phyloP scores from a whole-genome alignment of 805 yeast genomes.

The Myxozyma geophila region DNA sequence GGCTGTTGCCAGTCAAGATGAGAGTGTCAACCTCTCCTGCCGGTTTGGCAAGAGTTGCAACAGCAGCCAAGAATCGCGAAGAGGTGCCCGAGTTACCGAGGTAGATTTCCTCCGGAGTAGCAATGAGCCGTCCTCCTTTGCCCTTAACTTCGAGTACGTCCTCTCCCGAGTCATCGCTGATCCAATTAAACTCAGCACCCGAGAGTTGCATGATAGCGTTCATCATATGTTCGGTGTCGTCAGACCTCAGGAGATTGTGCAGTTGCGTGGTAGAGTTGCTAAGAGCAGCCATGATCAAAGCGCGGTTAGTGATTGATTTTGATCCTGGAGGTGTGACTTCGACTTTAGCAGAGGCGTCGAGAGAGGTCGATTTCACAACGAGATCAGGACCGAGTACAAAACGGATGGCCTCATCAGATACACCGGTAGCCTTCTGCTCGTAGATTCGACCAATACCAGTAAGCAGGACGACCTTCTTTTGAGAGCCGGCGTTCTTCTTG shows the following conservation, averaged over 20 bases:
- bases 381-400: constrained; percentile 84
- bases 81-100: constrained; percentile 99
- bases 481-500: constrained; percentile 92
- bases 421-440: constrained; percentile 85
- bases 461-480: constrained; percentile 82
- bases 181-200: constrained; percentile 77
- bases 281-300: constrained; percentile 87
- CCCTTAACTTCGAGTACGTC: constrained; percentile 84
- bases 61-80: constrained; percentile 88
- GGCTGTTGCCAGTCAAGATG: constrained; percentile 85
- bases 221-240: constrained; percentile 94
- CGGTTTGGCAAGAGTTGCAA: constrained; percentile 73
- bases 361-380: constrained; percentile 52
- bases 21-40: constrained; percentile 52
- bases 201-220: constrained; percentile 77
- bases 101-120: constrained; percentile 71
- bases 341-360: constrained; percentile 46
- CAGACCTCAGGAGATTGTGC: constrained; percentile 88
- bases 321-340: constrained; percentile 91
- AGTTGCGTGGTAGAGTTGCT: constrained; percentile 84
- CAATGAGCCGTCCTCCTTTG: constrained; percentile 70
- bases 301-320: constrained; percentile 94
- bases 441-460: constrained; percentile 86
- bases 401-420: constrained; percentile 77
- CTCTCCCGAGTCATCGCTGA: constrained; percentile 71